These are phyloP conservation scores for Brassica incana DNA, from an alignment of 345 rosid species.

Conservation along the genomic window DNA sequence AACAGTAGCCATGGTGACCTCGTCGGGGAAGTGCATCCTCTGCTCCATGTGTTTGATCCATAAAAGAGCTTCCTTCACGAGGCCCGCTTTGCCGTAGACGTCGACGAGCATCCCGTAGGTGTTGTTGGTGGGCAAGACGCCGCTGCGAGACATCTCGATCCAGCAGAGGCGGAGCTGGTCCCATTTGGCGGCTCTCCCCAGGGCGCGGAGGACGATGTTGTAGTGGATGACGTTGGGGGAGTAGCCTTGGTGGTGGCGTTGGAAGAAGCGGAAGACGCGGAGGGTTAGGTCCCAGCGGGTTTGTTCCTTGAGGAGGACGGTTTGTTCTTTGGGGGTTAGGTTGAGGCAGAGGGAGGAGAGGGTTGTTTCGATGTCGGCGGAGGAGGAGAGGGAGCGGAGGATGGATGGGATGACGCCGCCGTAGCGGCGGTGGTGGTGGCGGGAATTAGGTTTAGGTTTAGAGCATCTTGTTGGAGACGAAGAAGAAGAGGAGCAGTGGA, in stretches of 20 bases:
- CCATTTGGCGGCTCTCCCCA: constrained; percentile 88
- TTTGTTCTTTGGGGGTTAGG: constrained; percentile 75
- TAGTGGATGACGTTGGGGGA: constrained; percentile 80
- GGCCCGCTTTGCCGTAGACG: constrained; percentile 87
- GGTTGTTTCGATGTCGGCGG: constrained; percentile 52
- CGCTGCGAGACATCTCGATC: constrained; percentile 79
- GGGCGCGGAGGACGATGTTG: constrained; percentile 68
- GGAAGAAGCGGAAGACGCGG: constrained; percentile 73
- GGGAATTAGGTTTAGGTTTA: constrained; percentile 36
- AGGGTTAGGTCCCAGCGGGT: constrained; percentile 54
- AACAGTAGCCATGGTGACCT: constrained; percentile 60
- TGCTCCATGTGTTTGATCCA: constrained; percentile 90
- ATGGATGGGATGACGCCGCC: constrained; percentile 67
- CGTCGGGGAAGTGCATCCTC: constrained; percentile 75
- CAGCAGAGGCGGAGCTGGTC: constrained; percentile 78
- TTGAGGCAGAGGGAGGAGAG: constrained; percentile 52
- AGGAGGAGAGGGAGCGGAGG: constrained; percentile 61
- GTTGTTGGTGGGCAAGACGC: constrained; percentile 68
- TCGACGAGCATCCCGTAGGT: constrained; percentile 89
- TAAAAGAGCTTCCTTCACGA: constrained; percentile 71
- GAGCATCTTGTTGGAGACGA: constrained; percentile 45
- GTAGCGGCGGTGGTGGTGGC: constrained; percentile 43
- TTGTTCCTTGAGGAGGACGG: constrained; percentile 78
- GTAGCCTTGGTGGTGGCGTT: constrained; percentile 55
- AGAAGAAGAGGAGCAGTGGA: constrained; percentile 51